These are phyloP conservation scores for Atkinsonella hypoxylon DNA, from an alignment of 2,329 filamentous ascomycete species.

Conservation along the genomic window DNA sequence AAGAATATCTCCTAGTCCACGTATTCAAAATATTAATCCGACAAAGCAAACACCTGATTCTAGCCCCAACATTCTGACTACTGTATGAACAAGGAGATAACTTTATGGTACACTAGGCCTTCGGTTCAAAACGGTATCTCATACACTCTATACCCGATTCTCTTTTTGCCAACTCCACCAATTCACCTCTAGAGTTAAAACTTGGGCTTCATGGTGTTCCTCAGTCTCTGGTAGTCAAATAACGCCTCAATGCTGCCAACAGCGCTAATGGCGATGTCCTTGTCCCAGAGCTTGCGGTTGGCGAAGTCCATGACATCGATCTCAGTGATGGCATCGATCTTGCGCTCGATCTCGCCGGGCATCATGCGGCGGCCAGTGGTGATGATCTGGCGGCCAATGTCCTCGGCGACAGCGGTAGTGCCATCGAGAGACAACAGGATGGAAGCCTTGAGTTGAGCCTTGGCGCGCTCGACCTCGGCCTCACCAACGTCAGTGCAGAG, in stretches of 20 bases:
- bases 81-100: constrained; percentile 25
- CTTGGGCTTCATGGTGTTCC: constrained; percentile 82
- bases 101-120: constrained; percentile 44
- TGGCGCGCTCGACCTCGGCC: constrained; percentile 93
- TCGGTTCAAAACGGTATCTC: constrained; percentile 34
- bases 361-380: constrained; percentile 87
- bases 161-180: constrained; percentile 21
- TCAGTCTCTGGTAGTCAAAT: constrained; percentile 65
- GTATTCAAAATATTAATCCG: constrained; percentile 2
- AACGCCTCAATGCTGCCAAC: constrained; percentile 86
- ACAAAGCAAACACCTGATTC: constrained; percentile 9
- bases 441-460: constrained; percentile 97
- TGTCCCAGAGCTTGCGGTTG: constrained; percentile 91
- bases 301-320: constrained; percentile 98
- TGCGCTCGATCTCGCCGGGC: constrained; percentile 88
- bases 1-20: background rate
- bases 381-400: constrained; percentile 96
- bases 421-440: constrained; percentile 95
- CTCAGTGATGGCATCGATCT: constrained; percentile 78
- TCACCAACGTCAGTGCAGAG: constrained; percentile 79
- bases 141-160: constrained; percentile 43
- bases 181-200: constrained; percentile 29
- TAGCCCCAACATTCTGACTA: constrained; percentile 14
- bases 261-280: constrained; percentile 86
- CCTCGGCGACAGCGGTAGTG: constrained; percentile 93